Percentiles rank a stretch among this genome's conserved stretches.
These are phyloP conservation scores for Cryptococcus amylolentus DNA, from an alignment of 1,284 basidiomycete genomes.

Conservation along the genomic window DNA sequence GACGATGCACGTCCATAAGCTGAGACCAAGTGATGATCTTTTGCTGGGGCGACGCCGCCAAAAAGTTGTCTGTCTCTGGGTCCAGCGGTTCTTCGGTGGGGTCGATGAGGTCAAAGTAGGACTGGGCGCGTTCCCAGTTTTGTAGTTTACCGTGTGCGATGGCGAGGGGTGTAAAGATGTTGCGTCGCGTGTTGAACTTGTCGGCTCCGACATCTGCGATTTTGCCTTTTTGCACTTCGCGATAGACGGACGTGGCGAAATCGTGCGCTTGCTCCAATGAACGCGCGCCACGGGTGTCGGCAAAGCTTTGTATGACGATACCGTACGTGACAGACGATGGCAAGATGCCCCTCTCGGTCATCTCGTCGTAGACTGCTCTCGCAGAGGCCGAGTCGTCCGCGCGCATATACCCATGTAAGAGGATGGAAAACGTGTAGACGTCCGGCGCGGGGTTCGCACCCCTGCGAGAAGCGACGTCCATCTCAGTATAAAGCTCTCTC, in stretches of 20 bases:
- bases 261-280: constrained; percentile 36
- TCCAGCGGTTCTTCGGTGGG: background rate
- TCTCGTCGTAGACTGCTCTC: constrained; percentile 68
- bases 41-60: too few species aligned
- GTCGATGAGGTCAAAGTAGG: constrained; percentile 50
- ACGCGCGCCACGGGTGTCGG: constrained; percentile 17
- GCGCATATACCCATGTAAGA: constrained; percentile 76
- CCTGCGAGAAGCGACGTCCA: constrained; percentile 54
- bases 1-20: constrained; percentile 73
- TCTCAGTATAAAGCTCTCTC: constrained; percentile 63
- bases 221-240: constrained; percentile 15
- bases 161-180: constrained; percentile 39
- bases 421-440: constrained; percentile 70
- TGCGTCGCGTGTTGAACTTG: constrained; percentile 26
- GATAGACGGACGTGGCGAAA: constrained; percentile 36
- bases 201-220: constrained; percentile 16
- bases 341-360: constrained; percentile 64
- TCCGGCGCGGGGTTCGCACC: constrained; percentile 31
- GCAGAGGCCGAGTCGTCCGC: constrained; percentile 59
- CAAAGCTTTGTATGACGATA: constrained; percentile 61
- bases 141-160: constrained; percentile 26
- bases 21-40: constrained; percentile 62
- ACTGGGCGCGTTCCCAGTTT: constrained; percentile 23
- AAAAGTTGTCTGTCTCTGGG: too few species aligned
- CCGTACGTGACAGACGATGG: constrained; percentile 70